Percentiles rank a stretch among this genome's conserved stretches.
Conservation (phyloP, 140 eudicot genomes). For the Ambrosia hybrid region DNA sequence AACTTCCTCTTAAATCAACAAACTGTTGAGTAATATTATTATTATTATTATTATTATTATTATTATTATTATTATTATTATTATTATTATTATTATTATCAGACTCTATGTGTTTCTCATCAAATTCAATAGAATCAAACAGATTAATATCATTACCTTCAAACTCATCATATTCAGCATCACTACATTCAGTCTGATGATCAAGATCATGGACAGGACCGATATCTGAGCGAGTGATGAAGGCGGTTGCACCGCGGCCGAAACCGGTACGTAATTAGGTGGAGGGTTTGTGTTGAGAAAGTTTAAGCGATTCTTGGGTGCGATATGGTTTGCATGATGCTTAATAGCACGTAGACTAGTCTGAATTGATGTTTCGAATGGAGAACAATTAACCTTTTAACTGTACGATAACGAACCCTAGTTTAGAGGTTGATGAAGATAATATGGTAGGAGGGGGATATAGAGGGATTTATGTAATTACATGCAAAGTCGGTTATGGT, state of each 20-base stretch:
- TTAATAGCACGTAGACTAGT: no score
- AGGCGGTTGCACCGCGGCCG: slow-evolving; percentile 99
- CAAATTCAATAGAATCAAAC: slow-evolving; percentile 90
- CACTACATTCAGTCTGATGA: slow-evolving; percentile 52
- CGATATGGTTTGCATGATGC: slow-evolving; percentile 71
- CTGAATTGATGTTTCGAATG: no score
- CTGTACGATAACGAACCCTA: no score
- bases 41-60: slow-evolving; percentile 48
- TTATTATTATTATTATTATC: no score
- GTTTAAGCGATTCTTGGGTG: slow-evolving; percentile 54
- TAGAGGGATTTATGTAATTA: no score
- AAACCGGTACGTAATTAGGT: slow-evolving; percentile 80
- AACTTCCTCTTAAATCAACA: slow-evolving; percentile 83
- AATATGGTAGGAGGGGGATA: no score
- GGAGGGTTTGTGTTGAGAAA: slow-evolving; percentile 79
- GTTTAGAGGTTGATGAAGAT: no score
- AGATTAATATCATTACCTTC: slow-evolving; percentile 93
- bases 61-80: no score
- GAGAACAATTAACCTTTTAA: no score
- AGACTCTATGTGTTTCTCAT: no score
- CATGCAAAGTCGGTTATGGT: no score
- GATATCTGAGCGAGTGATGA: slow-evolving; percentile 93
- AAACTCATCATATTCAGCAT: slow-evolving; percentile 77
- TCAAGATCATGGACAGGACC: slow-evolving; percentile 89
- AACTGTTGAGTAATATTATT: slow-evolving; percentile 91